Conservation (phyloP, 345 rosid species). For the Lepidium aucheri region DNA sequence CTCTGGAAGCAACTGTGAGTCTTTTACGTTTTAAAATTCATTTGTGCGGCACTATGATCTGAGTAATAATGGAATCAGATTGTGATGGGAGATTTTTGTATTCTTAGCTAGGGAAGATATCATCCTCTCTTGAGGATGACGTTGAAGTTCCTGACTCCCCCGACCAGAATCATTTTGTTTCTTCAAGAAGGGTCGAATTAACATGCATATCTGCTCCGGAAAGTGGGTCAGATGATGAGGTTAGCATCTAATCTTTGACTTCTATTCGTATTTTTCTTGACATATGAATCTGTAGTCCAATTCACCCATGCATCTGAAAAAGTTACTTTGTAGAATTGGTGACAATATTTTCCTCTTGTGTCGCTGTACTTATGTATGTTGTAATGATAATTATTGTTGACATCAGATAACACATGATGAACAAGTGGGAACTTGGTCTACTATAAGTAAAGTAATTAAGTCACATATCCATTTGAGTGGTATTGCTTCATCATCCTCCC, state of each 20-base stretch:
- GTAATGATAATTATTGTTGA: constrained; percentile 7
- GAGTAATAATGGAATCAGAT: not conserved
- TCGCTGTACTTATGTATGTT: not conserved
- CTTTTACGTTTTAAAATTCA: not conserved
- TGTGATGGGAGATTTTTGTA: constrained; percentile 16
- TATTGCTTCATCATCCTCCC: constrained; percentile 28
- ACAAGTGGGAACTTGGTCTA: constrained; percentile 26
- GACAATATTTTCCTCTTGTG: not conserved
- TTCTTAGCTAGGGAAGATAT: constrained; percentile 22
- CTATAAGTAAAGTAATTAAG: constrained; percentile 32
- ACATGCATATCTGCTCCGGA: constrained; percentile 26
- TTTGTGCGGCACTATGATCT: not conserved
- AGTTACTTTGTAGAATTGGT: constrained; percentile 11
- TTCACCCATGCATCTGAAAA: not conserved
- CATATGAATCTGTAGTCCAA: not conserved
- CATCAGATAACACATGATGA: constrained; percentile 24
- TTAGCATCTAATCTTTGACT: not conserved
- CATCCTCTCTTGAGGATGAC: constrained; percentile 36
- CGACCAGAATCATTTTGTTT: constrained; percentile 24
- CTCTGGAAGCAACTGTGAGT: constrained; percentile 34
- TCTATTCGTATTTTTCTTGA: not conserved
- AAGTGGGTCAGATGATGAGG: constrained; percentile 29
- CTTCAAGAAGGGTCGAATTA: constrained; percentile 22
- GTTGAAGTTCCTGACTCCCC: constrained; percentile 53
- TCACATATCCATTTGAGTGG: constrained; percentile 29